These are phyloP conservation scores for Penicillium soppii DNA, from an alignment of 495 filamentous ascomycete genomes.

Conservation along the genomic window DNA sequence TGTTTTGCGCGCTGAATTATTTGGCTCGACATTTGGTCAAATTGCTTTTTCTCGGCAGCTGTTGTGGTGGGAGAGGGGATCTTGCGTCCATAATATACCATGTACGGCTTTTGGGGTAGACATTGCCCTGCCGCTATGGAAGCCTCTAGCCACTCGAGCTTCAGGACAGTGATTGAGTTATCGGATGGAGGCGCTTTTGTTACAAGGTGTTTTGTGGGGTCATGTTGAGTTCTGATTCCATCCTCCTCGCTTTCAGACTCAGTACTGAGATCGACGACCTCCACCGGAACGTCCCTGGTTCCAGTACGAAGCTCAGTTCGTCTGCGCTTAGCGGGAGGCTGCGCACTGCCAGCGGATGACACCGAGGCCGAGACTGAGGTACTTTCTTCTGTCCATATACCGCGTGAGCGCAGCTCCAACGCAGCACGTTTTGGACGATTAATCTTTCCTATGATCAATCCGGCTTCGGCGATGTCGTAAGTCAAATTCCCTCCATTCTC, in stretches of 20 bases:
- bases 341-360: not conserved
- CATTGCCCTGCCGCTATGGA: constrained; percentile 53
- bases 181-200: not conserved
- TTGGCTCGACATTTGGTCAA: constrained; percentile 10
- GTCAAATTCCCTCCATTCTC: constrained; percentile 58
- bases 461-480: constrained; percentile 69
- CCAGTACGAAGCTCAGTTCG: not conserved
- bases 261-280: constrained; percentile 29
- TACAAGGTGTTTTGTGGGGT: constrained; percentile 5
- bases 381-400: constrained; percentile 58
- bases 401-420: constrained; percentile 72
- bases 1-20: constrained; percentile 56
- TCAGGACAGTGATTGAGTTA: constrained; percentile 64
- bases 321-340: constrained; percentile 28
- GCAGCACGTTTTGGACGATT: constrained; percentile 65
- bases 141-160: constrained; percentile 70
- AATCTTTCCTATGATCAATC: constrained; percentile 71
- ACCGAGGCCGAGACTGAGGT: not conserved
- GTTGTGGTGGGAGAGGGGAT: constrained; percentile 12
- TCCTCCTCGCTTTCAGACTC: constrained; percentile 35
- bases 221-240: constrained; percentile 9
- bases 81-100: constrained; percentile 61
- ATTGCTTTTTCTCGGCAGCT: not conserved
- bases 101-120: constrained; percentile 59
- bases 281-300: not conserved